Evolutionary conservation across 805 yeast species (phyloP).

Genomic region (Wickerhamomyces chambardii): DNA sequence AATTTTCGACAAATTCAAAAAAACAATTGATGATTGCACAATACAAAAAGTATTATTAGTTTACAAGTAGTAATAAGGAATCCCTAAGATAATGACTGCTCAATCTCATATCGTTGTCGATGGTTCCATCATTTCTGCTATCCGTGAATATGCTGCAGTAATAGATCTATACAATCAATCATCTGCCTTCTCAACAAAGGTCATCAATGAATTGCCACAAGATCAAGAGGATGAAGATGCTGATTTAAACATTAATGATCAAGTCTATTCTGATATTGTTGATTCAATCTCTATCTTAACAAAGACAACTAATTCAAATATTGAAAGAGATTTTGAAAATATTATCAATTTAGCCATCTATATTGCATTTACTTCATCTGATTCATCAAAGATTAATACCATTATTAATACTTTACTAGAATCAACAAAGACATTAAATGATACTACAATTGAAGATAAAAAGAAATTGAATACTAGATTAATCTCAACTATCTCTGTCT

Average conservation of each 20-base stretch:
- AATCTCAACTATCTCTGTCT: constrained; percentile 10
- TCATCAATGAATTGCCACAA: constrained; percentile 5
- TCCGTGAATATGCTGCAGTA: constrained; percentile 20
- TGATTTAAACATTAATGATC: constrained; percentile 9
- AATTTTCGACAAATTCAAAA: too few relatives aligned
- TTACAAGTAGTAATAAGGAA: too few relatives aligned
- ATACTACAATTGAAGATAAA: neutral
- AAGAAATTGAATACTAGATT: constrained; percentile 6
- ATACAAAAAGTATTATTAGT: too few relatives aligned
- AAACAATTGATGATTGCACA: too few relatives aligned
- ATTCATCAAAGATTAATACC: neutral
- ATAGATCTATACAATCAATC: constrained; percentile 16
- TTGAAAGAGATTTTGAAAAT: constrained; percentile 18
- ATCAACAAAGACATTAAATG: neutral
- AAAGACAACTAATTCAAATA: constrained; percentile 1
- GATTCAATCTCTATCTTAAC: constrained; percentile 6
- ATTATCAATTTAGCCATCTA: constrained; percentile 15
- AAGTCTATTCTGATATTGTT: constrained; percentile 11
- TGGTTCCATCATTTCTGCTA: constrained; percentile 27
- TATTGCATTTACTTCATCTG: constrained; percentile 9
- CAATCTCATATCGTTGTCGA: constrained; percentile 24
- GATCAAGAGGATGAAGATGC: constrained; percentile 10
- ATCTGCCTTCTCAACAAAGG: constrained; percentile 1
- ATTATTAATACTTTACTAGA: constrained; percentile 2
- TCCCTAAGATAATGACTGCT: constrained; percentile 5